A percentile compares a stretch with the other conserved stretches of the same genome.
phyloP scores from a whole-genome alignment of 257 asterid genomes.

The Galeopsis tetrahit region DNA sequence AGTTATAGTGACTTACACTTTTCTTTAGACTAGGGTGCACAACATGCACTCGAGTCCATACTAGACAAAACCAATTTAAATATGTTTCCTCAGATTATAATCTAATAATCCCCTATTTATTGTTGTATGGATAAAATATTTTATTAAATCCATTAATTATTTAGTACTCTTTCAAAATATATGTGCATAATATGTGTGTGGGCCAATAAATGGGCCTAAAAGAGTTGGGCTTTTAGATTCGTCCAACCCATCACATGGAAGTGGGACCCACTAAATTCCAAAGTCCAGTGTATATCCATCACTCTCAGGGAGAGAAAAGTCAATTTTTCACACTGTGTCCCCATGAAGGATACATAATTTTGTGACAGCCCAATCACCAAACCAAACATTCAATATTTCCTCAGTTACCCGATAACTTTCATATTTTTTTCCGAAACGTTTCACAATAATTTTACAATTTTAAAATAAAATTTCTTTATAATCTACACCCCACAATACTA shows the following conservation, averaged over 20 bases:
- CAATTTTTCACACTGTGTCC: background rate
- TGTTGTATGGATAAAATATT: background rate
- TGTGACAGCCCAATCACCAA: background rate
- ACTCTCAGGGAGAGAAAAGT: slow-evolving; percentile 20
- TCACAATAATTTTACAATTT: too few relatives aligned
- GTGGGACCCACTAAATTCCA: slow-evolving; percentile 36
- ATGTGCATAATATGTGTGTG: too few relatives aligned
- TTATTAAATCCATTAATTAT: background rate
- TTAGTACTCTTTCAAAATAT: background rate
- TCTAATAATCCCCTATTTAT: background rate
- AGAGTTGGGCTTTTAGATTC: slow-evolving; percentile 20
- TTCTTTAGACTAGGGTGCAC: too few relatives aligned
- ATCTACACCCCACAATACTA: too few relatives aligned
- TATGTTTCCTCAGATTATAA: background rate
- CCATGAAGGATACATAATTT: background rate
- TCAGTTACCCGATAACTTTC: too few relatives aligned
- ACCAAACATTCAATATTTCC: background rate
- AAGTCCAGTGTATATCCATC: slow-evolving; percentile 23
- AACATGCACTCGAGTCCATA: too few relatives aligned
- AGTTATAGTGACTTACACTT: too few relatives aligned
- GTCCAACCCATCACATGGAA: slow-evolving; percentile 37
- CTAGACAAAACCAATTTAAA: too few relatives aligned
- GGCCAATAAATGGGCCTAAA: slow-evolving; percentile 18
- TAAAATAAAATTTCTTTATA: too few relatives aligned
- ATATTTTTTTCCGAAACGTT: too few relatives aligned